Base-by-base conservation (phyloP, 495 filamentous ascomycete species). In the Lepidopterella palustris region DNA sequence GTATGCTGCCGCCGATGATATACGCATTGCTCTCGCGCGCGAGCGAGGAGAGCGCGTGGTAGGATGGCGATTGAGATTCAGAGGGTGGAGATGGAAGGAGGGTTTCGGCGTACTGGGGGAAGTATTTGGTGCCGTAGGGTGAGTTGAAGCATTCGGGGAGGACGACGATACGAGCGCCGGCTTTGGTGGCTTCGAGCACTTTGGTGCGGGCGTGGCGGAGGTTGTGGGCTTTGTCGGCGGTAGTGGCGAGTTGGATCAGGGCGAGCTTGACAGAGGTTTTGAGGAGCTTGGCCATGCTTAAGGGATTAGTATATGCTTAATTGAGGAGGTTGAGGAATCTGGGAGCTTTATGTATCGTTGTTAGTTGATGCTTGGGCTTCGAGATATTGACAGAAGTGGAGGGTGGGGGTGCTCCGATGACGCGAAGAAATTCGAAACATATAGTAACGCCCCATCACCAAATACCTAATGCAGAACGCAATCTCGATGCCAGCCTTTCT, bases 141-240 rank as follows among this genome's bases (percentile, higher is more conserved):
- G 87, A 91, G 79, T 97, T 97, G 84, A 97, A 97, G 80, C 92
- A 97, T 77, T 97, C 92, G 18, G 82, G 83, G 25, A 85, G 74
- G 21, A 83, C 87, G 57, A 90, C 78, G 59, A 91, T 82, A 62
- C 84, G 79, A 45, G 93, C 92, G 59, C 91, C 92, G 31, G 53
- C 23, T 5, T 74, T 68, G 27, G 89, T 82, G 4, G 93, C 95
- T 70, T 91, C 88, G 55, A 89, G 81, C 53, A 99, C 91, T 64
- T 91, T 89, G 39, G 78, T 76, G 25, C 86, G 86, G 32, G 93
- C 92, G 67, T 87, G 85, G 11, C 78, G 65, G 60, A 99, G 90
- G 75, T 99, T 99, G 35, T 77, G 74, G 40, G 84, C 54, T 77
- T 99, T 99, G 76, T 95, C 88, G 65, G 83, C 72, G 63, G 62